Percentiles rank a stretch among this genome's conserved stretches.
Conservation (phyloP, 441 rosid genomes). For the Euphorbia celastroides region DNA sequence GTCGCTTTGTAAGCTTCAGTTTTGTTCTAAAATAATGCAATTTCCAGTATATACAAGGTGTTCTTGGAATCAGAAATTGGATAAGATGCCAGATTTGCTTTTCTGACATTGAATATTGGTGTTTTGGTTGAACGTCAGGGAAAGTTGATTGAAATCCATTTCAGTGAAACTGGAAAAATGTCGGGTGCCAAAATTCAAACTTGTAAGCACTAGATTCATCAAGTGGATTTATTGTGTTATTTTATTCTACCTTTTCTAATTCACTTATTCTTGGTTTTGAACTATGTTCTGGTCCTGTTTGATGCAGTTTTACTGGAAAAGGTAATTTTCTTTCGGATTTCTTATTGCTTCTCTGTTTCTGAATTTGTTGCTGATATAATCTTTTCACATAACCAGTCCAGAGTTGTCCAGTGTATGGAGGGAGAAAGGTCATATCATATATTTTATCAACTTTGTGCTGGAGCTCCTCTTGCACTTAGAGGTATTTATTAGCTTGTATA, state of each 20-base stretch:
- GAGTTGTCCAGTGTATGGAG: slow-evolving; percentile 95
- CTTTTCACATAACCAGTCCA: slow-evolving; percentile 62
- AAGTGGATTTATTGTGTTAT: slow-evolving; percentile 14
- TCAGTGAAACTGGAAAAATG: slow-evolving; percentile 95
- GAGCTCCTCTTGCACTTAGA: slow-evolving; percentile 71
- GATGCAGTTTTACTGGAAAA: slow-evolving; percentile 91
- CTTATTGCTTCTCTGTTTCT: slow-evolving; percentile 17
- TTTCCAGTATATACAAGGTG: background rate
- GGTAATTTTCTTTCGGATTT: slow-evolving; percentile 41
- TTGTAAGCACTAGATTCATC: slow-evolving; percentile 50
- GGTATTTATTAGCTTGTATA: slow-evolving; percentile 36
- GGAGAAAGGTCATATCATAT: slow-evolving; percentile 99
- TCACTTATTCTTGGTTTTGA: slow-evolving; percentile 31
- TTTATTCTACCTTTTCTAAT: slow-evolving; percentile 7
- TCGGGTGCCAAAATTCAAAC: slow-evolving; percentile 98
- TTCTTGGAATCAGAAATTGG: background rate
- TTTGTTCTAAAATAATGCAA: slow-evolving; percentile 19
- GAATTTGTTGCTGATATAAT: slow-evolving; percentile 17
- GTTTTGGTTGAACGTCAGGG: slow-evolving; percentile 51
- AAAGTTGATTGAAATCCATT: slow-evolving; percentile 93
- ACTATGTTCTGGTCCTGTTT: slow-evolving; percentile 25
- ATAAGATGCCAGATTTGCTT: slow-evolving; percentile 12
- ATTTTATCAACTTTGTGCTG: slow-evolving; percentile 99
- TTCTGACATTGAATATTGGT: slow-evolving; percentile 19
- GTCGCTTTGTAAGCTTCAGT: slow-evolving; percentile 86